A percentile compares a stretch with the other conserved stretches of the same genome.
Conservation (phyloP, 306 rosid species). For the Alnus glutinosa region DNA sequence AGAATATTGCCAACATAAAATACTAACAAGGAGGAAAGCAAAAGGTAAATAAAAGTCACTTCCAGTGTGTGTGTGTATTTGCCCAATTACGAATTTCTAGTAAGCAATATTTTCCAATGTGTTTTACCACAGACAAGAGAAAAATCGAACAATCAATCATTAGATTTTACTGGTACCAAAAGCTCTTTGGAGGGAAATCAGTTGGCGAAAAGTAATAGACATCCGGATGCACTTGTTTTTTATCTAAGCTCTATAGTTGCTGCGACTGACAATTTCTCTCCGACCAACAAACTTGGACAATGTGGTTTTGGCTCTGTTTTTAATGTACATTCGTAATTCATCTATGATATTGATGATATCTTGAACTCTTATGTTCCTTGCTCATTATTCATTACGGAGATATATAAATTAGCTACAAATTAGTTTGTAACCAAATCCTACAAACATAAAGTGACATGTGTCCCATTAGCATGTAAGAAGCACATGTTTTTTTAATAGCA, state of each 20-base stretch:
- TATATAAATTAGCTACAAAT: too few species aligned
- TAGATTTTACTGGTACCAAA: neutral
- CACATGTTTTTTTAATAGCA: too few species aligned
- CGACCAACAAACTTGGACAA: neutral
- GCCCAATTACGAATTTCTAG: neutral
- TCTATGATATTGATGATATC: too few species aligned
- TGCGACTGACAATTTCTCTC: neutral
- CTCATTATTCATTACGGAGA: neutral
- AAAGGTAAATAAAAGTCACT: neutral
- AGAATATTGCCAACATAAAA: too few species aligned
- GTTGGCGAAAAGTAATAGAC: neutral
- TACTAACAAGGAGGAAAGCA: neutral
- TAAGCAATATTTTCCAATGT: neutral
- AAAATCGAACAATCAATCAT: neutral
- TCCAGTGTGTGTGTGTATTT: neutral
- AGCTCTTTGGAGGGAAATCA: conserved; percentile 14
- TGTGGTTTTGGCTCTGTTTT: neutral
- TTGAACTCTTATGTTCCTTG: too few species aligned
- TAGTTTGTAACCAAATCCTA: too few species aligned
- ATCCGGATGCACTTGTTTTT: conserved; percentile 6
- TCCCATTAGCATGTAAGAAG: too few species aligned
- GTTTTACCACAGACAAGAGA: neutral
- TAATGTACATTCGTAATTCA: neutral
- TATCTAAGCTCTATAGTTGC: neutral
- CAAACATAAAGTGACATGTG: too few species aligned